These are phyloP conservation scores for Aspergillus sp. DNA, from an alignment of 2,329 filamentous ascomycete species.

Conservation along the genomic window DNA sequence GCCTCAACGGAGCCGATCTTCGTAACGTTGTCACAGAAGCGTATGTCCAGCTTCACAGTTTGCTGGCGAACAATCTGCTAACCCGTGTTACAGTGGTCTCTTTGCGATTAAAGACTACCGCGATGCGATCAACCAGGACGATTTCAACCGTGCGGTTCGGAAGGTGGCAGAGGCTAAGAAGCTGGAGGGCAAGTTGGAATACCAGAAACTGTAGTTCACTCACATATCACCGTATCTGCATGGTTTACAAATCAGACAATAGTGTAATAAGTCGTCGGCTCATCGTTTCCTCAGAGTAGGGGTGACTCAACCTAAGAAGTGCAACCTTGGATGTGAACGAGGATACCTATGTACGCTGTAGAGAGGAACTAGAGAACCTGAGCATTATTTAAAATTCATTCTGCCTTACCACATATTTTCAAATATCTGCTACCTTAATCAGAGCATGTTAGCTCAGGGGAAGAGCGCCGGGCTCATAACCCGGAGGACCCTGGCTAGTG, in stretches of 20 bases:
- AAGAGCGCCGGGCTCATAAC: constrained; percentile 50
- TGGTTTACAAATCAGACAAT: constrained; percentile 5
- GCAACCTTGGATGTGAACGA: no score
- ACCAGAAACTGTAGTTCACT: constrained; percentile 76
- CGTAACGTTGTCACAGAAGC: constrained; percentile 98
- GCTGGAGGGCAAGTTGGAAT: constrained; percentile 95
- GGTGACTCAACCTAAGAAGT: no score
- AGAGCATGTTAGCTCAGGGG: constrained; percentile 45
- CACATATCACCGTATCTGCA: background rate
- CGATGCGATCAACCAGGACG: constrained; percentile 94
- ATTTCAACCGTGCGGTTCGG: constrained; percentile 98
- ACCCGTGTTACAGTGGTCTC: constrained; percentile 63
- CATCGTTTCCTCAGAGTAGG: background rate
- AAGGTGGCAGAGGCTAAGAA: constrained; percentile 99
- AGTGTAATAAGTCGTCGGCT: background rate
- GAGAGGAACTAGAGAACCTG: no score
- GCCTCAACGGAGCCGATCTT: constrained; percentile 94
- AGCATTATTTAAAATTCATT: no score
- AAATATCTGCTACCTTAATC: no score
- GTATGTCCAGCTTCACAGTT: constrained; percentile 58
- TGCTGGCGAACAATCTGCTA: background rate
- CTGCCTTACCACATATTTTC: no score
- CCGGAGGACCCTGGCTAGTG: constrained; percentile 24
- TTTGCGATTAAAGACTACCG: constrained; percentile 99
- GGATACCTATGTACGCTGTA: no score